These are phyloP conservation scores for Microbotryum scabiosae DNA, from an alignment of 1,284 basidiomycete genomes.

Conservation along the genomic window DNA sequence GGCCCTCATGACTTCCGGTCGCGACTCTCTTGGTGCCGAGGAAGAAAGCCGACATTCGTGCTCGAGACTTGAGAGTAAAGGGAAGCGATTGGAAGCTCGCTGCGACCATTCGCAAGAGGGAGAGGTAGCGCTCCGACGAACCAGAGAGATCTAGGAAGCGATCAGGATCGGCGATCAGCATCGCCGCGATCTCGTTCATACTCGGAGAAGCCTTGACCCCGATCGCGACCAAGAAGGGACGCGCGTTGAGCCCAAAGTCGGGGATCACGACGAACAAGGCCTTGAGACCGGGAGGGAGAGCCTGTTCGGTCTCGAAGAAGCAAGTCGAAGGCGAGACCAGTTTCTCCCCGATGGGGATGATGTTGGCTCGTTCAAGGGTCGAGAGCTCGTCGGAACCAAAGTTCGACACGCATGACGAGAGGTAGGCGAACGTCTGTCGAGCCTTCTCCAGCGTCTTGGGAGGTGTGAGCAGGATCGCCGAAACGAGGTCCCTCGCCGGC, in stretches of 20 bases:
- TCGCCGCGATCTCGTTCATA: constrained; percentile 56
- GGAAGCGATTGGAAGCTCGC: constrained; percentile 27
- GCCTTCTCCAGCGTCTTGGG: constrained; percentile 55
- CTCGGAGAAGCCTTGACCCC: constrained; percentile 85
- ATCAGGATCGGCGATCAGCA: constrained; percentile 35
- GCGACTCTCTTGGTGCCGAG: constrained; percentile 38
- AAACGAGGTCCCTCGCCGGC: constrained; percentile 55
- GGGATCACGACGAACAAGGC: constrained; percentile 63
- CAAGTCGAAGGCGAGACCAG: constrained; percentile 44
- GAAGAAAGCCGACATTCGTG: constrained; percentile 39
- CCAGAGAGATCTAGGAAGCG: constrained; percentile 33
- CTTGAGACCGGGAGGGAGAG: constrained; percentile 52
- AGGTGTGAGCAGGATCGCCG: constrained; percentile 55
- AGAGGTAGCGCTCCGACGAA: constrained; percentile 33
- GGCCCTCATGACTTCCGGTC: not conserved
- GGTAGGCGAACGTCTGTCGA: constrained; percentile 62
- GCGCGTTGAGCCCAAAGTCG: constrained; percentile 76
- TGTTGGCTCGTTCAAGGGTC: constrained; percentile 36
- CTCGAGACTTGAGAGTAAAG: constrained; percentile 19
- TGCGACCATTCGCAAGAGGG: constrained; percentile 40
- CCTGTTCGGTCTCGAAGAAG: constrained; percentile 29
- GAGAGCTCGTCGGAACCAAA: constrained; percentile 38
- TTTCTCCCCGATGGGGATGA: constrained; percentile 48
- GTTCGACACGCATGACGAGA: constrained; percentile 46
- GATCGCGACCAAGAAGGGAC: constrained; percentile 73